Conservation (phyloP, 164 flowering plant species). For the Macadamia tetraphylla region DNA sequence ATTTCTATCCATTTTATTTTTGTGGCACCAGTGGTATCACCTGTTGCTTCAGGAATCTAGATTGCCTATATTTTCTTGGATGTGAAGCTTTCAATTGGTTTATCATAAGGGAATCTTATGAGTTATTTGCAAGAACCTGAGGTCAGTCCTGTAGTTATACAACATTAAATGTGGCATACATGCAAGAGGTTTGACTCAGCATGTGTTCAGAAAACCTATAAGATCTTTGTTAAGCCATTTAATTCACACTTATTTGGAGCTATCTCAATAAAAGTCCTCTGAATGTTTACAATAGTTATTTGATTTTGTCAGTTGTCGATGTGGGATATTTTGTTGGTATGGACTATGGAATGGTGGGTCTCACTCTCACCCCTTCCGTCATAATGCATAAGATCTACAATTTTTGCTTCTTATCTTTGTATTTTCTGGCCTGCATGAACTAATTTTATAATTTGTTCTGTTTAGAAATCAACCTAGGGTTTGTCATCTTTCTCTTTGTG, state of each 20-base stretch:
- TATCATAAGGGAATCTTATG: not conserved
- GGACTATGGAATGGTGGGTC: not conserved
- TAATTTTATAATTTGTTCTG: not conserved
- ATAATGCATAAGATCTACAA: no score
- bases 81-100: not conserved
- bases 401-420: not conserved
- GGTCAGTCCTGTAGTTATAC: not conserved
- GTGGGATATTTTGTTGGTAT: not conserved
- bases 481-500: no score
- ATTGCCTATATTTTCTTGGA: not conserved
- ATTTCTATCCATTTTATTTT: conserved; percentile 3
- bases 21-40: not conserved
- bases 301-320: not conserved
- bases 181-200: not conserved
- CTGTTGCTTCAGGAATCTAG: not conserved
- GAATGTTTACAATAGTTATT: no score
- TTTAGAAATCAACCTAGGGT: not conserved
- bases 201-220: no score
- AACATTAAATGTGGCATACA: not conserved
- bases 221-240: no score
- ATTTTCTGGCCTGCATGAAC: not conserved
- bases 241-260: not conserved
- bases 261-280: not conserved
- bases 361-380: no score
- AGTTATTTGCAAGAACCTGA: not conserved